Evolutionary conservation across 345 rosid species (phyloP).

Genomic region (Acer saccharum): DNA sequence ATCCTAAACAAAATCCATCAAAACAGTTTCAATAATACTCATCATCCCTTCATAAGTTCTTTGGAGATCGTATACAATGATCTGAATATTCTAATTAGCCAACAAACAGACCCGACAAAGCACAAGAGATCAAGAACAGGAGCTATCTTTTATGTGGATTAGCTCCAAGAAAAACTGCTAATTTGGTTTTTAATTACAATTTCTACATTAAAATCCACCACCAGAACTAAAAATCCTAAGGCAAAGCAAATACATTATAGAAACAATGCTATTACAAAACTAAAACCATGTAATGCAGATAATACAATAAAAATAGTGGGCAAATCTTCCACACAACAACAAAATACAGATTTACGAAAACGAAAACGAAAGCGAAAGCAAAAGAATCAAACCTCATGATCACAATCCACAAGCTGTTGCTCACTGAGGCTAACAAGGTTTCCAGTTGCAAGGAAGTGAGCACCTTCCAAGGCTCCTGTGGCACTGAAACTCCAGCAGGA

Average conservation of each 20-base stretch:
- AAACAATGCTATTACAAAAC: background rate
- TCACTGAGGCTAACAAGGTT: constrained; percentile 94
- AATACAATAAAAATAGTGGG: background rate
- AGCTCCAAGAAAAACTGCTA: background rate
- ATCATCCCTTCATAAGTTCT: too few species aligned
- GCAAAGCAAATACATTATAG: background rate
- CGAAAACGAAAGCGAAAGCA: background rate
- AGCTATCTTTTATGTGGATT: background rate
- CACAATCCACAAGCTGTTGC: constrained; percentile 99
- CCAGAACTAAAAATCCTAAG: background rate
- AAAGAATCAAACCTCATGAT: constrained; percentile 74
- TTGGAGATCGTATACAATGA: background rate
- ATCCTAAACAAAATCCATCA: too few species aligned
- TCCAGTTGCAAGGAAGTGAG: constrained; percentile 86
- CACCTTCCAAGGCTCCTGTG: constrained; percentile 97
- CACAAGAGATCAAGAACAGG: too few species aligned
- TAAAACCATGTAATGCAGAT: background rate
- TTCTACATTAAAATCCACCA: background rate
- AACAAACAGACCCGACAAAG: background rate
- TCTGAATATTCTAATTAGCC: background rate
- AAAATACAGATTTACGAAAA: background rate
- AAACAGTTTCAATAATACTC: too few species aligned
- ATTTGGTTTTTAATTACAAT: background rate
- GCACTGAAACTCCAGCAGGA: constrained; percentile 99
- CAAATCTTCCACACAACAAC: background rate